Evolutionary conservation across 2,329 filamentous ascomycete genomes (phyloP).

Genomic region (Rutstroemia sp.): DNA sequence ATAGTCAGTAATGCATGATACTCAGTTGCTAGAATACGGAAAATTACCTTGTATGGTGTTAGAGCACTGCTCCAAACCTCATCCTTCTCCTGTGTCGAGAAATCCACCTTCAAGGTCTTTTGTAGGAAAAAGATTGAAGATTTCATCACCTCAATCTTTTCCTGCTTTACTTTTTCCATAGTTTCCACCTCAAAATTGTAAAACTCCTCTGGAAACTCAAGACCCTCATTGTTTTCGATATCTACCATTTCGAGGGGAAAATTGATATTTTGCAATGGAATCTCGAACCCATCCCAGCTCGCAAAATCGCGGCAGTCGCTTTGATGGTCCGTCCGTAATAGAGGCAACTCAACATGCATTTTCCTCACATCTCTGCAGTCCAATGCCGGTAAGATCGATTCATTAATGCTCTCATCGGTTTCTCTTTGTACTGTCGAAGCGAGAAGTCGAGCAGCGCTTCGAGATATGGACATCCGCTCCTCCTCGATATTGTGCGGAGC

Average conservation of each 20-base stretch:
- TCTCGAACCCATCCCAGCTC: constrained; percentile 22
- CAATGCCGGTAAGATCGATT: constrained; percentile 9
- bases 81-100: constrained; percentile 20
- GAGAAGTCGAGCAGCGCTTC: constrained; percentile 20
- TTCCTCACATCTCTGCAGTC: constrained; percentile 3
- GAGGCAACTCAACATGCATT: constrained; percentile 22
- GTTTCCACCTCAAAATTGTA: constrained; percentile 12
- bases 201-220: constrained; percentile 18
- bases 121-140: constrained; percentile 21
- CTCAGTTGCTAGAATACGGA: neutral
- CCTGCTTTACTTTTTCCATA: constrained; percentile 11
- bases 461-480: constrained; percentile 21
- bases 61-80: constrained; percentile 15
- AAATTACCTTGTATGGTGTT: constrained; percentile 25
- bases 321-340: constrained; percentile 25
- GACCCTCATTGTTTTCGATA: constrained; percentile 22
- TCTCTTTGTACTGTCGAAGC: constrained; percentile 13
- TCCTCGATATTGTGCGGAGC: constrained; percentile 14
- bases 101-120: constrained; percentile 13
- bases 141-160: constrained; percentile 24
- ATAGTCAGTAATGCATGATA: too few relatives aligned
- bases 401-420: constrained; percentile 10
- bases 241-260: constrained; percentile 26
- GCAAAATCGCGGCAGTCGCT: constrained; percentile 23
- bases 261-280: constrained; percentile 21